Base-by-base conservation (phyloP, 345 rosid genomes). In the Boechera divaricarpa region DNA sequence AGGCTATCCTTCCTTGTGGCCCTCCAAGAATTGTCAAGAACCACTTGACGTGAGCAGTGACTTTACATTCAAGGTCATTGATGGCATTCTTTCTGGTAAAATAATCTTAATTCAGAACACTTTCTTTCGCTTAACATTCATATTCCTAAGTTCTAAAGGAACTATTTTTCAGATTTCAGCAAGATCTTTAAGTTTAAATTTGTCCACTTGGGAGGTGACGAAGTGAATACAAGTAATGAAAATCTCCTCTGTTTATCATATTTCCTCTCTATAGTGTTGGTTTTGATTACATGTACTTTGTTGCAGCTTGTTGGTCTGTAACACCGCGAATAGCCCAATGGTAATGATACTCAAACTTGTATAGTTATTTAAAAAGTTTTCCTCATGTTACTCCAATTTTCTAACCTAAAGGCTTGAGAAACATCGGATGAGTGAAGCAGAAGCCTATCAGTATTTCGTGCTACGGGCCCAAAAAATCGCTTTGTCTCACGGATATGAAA, bases 141-240 rank as follows among this genome's bases (percentile, higher is more conserved):
- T 13, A 3, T 44, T 44, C 16, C 48, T 3, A 13, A 55, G 8
- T 32, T 31, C 3, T 68, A 53, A 32, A 53, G 58, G 32, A 21
- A 32, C 3, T 45, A 7, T n/a, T 2, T 33, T 78, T 74, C 86
- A 86, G 90, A 85, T 74, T 87, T 90, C 81, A 90, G 93, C 77
- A 90, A 88, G 88, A 77, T 90, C 82, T 90, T 90, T 60, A 84
- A 87, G 74, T 90, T 81, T 82, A 88, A 80, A 79, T 88, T 88
- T 51, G 80, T 88, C 44, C 96, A 90, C 70, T 80, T 90, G 89
- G 96, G 96, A 63, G 96, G 96, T n/a, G 96, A 90, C 61, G 96
- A 90, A 83, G 96, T 90, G 38, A 42, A 88, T 56, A 83, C 93
- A 78, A 80, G 96, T 90, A 83, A 84, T 80, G 68, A 44, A 9